Base-by-base conservation (phyloP, 352 stramenopile genomes). In the Phytophthora fragariaefolia region DNA sequence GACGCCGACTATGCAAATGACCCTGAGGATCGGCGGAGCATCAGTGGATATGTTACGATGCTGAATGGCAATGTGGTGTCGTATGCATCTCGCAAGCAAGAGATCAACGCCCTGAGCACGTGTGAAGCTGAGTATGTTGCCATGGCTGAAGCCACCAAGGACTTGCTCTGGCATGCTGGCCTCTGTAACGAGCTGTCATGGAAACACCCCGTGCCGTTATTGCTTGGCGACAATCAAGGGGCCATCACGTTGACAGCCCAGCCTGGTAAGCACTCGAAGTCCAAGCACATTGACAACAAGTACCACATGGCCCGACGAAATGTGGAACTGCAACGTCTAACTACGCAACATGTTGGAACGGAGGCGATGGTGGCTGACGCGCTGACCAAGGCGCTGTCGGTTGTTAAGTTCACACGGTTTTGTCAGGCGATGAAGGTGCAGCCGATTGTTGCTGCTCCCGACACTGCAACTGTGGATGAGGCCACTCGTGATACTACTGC, bases 1-100 rank as follows among this genome's bases (percentile, higher is more conserved):
- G 61, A 73, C 24, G 59, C 67, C 1, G 67, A 76, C 34, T 79
- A 72, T 24, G 67, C 56, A 0, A 79, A 79, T 22, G 59, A 74
- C 15, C 5, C n/a, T 10, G 43, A 18, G 1, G 63, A 77, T 15
- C 12, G 60, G 4, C 38, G 53, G 18, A 74, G 51, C 24, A 47
- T 72, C 3, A 77, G 59, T 45, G 72, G 57, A 5, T 69, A 79
- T 27, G 58, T 77, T 6, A 68, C 63, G 3, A 43, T 53, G 13
- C 23, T 76, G 0, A 42, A 76, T 27, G 57, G 52, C 27, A 68
- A 56, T 15, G 60, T 56, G 13, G 56, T 79, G 5, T 66, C 40
- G 12, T 74, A 76, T 23, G 60, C 40, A 0, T 80, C 63, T 0
- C 42, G 50, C 5, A 80, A 80, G 17, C 68, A 79, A 53, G 57